Evolutionary conservation across 2,329 filamentous ascomycete species (phyloP).

Genomic region (Thielaviopsis euricoi): DNA sequence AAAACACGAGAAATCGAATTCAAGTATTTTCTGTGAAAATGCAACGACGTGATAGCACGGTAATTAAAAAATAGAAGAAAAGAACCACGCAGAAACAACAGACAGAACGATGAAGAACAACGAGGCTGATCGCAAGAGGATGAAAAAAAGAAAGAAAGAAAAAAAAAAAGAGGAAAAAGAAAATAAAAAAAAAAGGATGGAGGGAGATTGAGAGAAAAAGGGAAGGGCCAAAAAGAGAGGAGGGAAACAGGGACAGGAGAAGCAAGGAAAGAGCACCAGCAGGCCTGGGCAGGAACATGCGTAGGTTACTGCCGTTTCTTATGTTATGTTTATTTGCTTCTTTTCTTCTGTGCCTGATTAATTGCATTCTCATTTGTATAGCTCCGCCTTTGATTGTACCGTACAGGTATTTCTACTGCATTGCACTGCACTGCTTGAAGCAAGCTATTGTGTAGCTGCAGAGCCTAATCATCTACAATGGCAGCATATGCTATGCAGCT

Average conservation of each 20-base stretch:
- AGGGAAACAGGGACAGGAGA: conserved; percentile 3
- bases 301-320: neutral
- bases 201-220: neutral
- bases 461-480: too few relatives aligned
- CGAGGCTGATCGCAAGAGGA: conserved; percentile 1
- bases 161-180: neutral
- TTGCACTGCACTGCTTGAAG: too few relatives aligned
- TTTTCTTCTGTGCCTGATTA: neutral
- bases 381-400: too few relatives aligned
- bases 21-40: neutral
- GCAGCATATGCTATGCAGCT: too few relatives aligned
- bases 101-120: neutral
- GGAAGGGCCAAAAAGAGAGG: neutral
- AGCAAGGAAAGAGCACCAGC: neutral
- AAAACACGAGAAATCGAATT: conserved; percentile 4
- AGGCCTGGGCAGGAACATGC: neutral
- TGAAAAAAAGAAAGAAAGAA: conserved; percentile 3
- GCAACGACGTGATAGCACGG: conserved; percentile 4
- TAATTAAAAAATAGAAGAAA: conserved; percentile 2
- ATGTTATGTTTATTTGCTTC: conserved; percentile 1
- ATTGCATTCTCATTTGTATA: too few relatives aligned
- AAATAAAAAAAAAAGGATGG: conserved; percentile 3
- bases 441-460: too few relatives aligned
- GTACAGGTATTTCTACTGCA: too few relatives aligned
- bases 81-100: neutral